phyloP scores from a whole-genome alignment of 2,329 filamentous ascomycete genomes.

The Penicillium nordicum region DNA sequence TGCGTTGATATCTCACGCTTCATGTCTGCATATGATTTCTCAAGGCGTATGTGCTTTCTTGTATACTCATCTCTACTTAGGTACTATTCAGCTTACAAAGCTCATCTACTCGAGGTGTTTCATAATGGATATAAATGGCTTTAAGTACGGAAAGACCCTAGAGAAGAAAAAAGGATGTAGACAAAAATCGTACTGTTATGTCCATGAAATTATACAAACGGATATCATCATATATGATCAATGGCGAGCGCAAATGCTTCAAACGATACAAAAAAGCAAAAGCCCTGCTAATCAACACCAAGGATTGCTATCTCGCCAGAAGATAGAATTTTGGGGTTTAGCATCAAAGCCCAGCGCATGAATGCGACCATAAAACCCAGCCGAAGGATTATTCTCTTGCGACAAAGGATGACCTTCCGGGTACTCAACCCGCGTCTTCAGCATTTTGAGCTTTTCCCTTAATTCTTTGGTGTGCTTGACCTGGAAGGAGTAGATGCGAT shows the following conservation, averaged over 20 bases:
- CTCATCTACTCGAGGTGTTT: background rate
- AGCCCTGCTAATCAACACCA: constrained; percentile 3
- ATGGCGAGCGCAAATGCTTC: background rate
- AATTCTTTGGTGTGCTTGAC: background rate
- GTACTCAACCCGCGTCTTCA: constrained; percentile 13
- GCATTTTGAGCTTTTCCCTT: constrained; percentile 10
- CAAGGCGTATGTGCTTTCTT: background rate
- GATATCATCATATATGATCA: background rate
- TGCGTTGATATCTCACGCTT: background rate
- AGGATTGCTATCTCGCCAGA: constrained; percentile 13
- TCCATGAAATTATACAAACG: background rate
- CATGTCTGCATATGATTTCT: background rate
- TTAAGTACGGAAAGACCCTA: background rate
- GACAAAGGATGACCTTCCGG: constrained; percentile 11
- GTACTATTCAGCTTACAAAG: background rate
- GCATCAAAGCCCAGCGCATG: constrained; percentile 12
- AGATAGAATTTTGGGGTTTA: constrained; percentile 8
- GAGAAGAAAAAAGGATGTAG: background rate
- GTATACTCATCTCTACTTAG: background rate
- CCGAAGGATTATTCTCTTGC: constrained; percentile 12
- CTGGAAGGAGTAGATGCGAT: constrained; percentile 17
- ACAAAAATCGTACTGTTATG: background rate
- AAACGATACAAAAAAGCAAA: background rate
- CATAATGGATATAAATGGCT: background rate
- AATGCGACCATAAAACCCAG: constrained; percentile 20